Evolutionary conservation across 2,329 filamentous ascomycete genomes (phyloP).

Genomic region (Pyrenophora tritici-repentis): DNA sequence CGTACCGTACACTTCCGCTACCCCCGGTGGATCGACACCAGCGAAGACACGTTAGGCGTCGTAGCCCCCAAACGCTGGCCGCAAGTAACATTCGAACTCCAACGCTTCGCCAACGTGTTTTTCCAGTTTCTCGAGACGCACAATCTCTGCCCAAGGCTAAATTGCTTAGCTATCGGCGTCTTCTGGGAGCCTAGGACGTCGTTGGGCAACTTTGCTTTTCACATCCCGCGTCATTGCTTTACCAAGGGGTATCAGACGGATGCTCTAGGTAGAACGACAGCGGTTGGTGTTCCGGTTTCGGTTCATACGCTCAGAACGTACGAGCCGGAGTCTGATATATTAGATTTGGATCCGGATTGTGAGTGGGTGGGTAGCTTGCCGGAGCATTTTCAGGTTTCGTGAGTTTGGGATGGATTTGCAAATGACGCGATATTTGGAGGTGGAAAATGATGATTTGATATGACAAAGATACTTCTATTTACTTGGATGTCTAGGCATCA

Average conservation of each 20-base stretch:
- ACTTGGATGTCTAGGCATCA: too few species aligned
- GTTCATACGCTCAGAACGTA: conserved; percentile 1
- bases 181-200: neutral
- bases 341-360: conserved; percentile 3
- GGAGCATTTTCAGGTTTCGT: neutral
- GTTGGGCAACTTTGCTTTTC: neutral
- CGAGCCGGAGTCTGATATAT: conserved; percentile 3
- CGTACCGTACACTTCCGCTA: conserved; percentile 1
- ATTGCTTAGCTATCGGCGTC: neutral
- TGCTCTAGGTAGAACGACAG: neutral
- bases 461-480: too few species aligned
- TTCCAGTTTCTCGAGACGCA: conserved; percentile 1
- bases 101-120: conserved; percentile 1
- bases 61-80: neutral
- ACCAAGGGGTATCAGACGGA: conserved; percentile 6
- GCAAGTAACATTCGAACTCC: neutral
- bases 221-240: conserved; percentile 11
- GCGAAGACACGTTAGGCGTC: neutral
- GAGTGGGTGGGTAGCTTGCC: neutral
- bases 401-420: too few species aligned
- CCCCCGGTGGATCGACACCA: neutral
- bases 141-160: neutral
- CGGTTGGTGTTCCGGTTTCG: neutral
- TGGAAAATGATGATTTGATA: too few species aligned
- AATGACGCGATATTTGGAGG: too few species aligned